Evolutionary conservation across 768 basidiomycete species (phyloP), one percentile per base, ranked within the genome.

Genomic region (Lyophyllum decastes): DNA sequence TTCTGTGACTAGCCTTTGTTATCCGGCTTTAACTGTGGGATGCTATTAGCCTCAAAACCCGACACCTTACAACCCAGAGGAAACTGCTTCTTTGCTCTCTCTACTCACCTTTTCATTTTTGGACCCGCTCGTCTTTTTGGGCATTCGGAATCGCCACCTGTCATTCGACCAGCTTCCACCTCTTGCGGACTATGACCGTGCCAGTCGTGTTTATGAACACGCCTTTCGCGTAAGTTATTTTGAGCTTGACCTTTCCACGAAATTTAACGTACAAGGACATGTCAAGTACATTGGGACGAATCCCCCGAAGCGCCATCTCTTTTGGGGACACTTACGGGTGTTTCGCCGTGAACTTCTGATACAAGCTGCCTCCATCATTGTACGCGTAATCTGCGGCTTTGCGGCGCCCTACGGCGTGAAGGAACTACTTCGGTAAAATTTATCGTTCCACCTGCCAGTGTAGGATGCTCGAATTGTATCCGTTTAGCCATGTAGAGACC

Each of bases 161-260:
- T 64, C 78, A 0, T 69, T 71, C 38, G 84, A 87, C 41, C 66
- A 86, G 49, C 71, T 87, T 41, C 86, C 86, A 16, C 84, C 83
- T 2, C 80, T 89, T 69, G 81, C 82, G 4, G 85, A 87, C 59
- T 81, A 83, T 53, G 87, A 89, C 57, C 50, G 57, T 49, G 61
- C 67, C 2, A 55, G 62, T 14, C 14, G 66, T 58, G 40, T 72
- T n/a, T 67, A 64, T 11, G 38, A 47, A 10, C 61, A 45, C 25
- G 58, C 65, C 5, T 71, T 49, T 49, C 49, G 16, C 24, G 47
- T 48, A 40, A 48, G 46, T 49, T 34, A 6, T 5, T 16, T n/a
- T 41, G 40, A 41, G 17, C 16, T 19, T 17, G 19, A 41, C 17
- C n/a, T 26, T 54, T 27, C 8, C 7, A 46, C 26, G 16, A 34